These are phyloP conservation scores for Didymosphaeria variabile DNA, from an alignment of 2,329 filamentous ascomycete genomes.

Conservation along the genomic window DNA sequence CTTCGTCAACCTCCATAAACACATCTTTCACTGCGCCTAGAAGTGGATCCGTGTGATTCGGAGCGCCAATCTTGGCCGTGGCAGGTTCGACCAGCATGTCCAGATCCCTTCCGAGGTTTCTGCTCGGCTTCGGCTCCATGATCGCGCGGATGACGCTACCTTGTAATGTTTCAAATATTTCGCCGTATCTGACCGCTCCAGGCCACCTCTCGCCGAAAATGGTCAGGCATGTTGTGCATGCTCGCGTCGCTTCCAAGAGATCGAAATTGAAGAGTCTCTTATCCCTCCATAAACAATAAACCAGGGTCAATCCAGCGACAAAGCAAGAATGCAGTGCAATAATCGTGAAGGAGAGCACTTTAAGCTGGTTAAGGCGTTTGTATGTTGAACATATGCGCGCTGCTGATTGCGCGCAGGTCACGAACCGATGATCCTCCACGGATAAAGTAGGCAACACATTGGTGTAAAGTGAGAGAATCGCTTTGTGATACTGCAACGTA, in stretches of 20 bases:
- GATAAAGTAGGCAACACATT: slow-evolving; percentile 31
- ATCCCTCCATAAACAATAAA: slow-evolving; percentile 41
- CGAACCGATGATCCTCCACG: slow-evolving; percentile 30
- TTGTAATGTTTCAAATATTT: slow-evolving; percentile 38
- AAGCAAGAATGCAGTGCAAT: slow-evolving; percentile 40
- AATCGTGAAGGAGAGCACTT: slow-evolving; percentile 38
- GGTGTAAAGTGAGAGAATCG: slow-evolving; percentile 36
- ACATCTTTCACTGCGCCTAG: slow-evolving; percentile 39
- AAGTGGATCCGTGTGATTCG: slow-evolving; percentile 19
- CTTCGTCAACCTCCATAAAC: slow-evolving; percentile 41
- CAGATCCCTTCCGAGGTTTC: slow-evolving; percentile 18
- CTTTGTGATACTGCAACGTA: slow-evolving; percentile 39
- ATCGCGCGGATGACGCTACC: slow-evolving; percentile 29
- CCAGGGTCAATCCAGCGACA: slow-evolving; percentile 35
- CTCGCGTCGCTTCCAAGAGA: slow-evolving; percentile 35
- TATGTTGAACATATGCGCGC: slow-evolving; percentile 36
- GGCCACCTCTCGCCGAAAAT: slow-evolving; percentile 42
- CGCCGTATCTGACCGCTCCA: slow-evolving; percentile 37
- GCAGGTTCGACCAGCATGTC: slow-evolving; percentile 15
- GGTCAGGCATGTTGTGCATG: slow-evolving; percentile 35
- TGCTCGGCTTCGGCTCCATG: slow-evolving; percentile 21
- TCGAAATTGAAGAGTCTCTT: slow-evolving; percentile 35
- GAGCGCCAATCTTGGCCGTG: not conserved
- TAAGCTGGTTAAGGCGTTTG: slow-evolving; percentile 35
- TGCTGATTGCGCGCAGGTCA: slow-evolving; percentile 35